Percentiles rank a stretch among this genome's conserved stretches.
These are phyloP conservation scores for Corymbia citriodora DNA, from an alignment of 441 rosid species.

Conservation along the genomic window DNA sequence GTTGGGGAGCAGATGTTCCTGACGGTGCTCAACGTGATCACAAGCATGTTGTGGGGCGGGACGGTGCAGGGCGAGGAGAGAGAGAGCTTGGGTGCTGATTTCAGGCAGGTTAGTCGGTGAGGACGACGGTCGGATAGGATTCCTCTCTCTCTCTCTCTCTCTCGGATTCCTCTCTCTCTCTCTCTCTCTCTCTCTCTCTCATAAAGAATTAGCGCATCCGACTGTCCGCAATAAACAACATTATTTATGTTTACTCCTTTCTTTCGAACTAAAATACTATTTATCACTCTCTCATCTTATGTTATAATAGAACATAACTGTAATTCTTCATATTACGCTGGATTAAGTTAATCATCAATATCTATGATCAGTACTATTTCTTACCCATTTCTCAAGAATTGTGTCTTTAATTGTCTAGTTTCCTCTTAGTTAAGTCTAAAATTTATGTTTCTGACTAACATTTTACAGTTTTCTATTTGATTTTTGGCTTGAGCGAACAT, in stretches of 20 bases:
- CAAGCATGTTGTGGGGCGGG: constrained; percentile 32
- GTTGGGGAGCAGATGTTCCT: constrained; percentile 19
- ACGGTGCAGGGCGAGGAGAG: constrained; percentile 3
- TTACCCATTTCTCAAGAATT: too few relatives aligned
- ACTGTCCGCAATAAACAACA: background rate
- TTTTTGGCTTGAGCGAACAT: background rate
- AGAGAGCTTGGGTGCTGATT: background rate
- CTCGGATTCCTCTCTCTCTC: background rate
- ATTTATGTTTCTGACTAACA: background rate
- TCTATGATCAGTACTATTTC: background rate
- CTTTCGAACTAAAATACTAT: background rate
- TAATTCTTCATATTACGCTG: background rate
- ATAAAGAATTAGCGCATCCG: background rate
- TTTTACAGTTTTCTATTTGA: background rate
- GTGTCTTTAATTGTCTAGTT: background rate
- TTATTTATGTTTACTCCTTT: background rate
- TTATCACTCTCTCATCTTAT: background rate
- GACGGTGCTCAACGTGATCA: constrained; percentile 19
- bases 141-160: background rate
- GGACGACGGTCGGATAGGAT: background rate
- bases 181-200: background rate
- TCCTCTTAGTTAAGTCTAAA: too few relatives aligned
- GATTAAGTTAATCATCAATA: background rate
- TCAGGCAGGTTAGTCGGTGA: background rate
- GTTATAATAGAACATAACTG: background rate